A percentile compares a stretch with the other conserved stretches of the same genome.
Evolutionary conservation across 106 monocot genomes (phyloP).

Genomic region (Alisma plantagoaquatica): DNA sequence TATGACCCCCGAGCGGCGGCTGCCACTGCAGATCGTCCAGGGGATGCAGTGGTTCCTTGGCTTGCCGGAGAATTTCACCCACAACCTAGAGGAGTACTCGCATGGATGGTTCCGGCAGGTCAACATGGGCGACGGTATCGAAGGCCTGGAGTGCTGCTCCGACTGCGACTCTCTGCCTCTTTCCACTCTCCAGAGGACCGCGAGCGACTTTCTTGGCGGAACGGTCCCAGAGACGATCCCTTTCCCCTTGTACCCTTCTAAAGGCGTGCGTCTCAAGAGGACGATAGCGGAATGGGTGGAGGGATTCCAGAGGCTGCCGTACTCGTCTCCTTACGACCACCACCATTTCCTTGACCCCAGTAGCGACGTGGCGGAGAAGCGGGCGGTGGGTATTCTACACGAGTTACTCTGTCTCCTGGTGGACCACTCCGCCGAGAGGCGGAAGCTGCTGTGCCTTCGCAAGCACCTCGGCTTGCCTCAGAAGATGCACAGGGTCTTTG

Average conservation of each 20-base stretch:
- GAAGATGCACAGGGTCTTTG: slow-evolving; percentile 57
- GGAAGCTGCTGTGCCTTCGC: slow-evolving; percentile 54
- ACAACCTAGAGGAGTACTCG: slow-evolving; percentile 17
- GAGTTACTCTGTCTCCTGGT: slow-evolving; percentile 62
- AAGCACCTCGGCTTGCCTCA: slow-evolving; percentile 61
- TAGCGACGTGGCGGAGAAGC: slow-evolving; percentile 53
- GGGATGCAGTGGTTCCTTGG: slow-evolving; percentile 83
- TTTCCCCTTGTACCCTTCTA: slow-evolving; percentile 67
- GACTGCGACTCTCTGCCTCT: slow-evolving; percentile 3
- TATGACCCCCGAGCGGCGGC: slow-evolving; percentile 39
- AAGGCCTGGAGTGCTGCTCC: slow-evolving; percentile 11
- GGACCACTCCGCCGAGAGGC: slow-evolving; percentile 64
- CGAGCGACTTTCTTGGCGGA: neutral
- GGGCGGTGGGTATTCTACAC: slow-evolving; percentile 56
- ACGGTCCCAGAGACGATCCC: neutral
- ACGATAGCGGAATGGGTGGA: slow-evolving; percentile 62
- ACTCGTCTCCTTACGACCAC: slow-evolving; percentile 63
- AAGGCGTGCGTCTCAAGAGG: slow-evolving; percentile 60
- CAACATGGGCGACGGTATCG: slow-evolving; percentile 33
- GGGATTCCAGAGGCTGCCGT: slow-evolving; percentile 47
- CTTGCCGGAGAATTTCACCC: slow-evolving; percentile 47
- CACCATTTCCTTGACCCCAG: slow-evolving; percentile 21
- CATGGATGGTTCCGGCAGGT: slow-evolving; percentile 28
- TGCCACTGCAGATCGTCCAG: slow-evolving; percentile 50
- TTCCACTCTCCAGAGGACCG: slow-evolving; percentile 39